Evolutionary conservation across 2,329 filamentous ascomycete species (phyloP).

Genomic region (Diaporthe batatas): DNA sequence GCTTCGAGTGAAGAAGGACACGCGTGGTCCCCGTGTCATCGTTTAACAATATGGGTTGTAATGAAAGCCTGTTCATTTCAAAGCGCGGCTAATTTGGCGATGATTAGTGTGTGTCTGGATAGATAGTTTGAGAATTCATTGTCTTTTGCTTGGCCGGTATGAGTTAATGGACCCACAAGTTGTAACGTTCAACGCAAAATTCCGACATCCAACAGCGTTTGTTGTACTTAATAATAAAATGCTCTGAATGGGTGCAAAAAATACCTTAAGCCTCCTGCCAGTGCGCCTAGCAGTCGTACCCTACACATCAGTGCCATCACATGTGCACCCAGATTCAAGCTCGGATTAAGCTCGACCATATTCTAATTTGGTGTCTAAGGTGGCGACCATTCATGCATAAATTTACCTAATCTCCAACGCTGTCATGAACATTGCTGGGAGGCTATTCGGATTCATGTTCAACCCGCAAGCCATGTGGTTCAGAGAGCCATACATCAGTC

Average conservation of each 20-base stretch:
- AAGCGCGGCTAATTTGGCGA: background rate
- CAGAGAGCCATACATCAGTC: background rate
- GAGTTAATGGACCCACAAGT: no score
- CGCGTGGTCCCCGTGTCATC: background rate
- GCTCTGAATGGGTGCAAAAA: no score
- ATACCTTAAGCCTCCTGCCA: no score
- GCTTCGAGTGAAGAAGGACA: conserved; percentile 22
- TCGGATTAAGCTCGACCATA: no score
- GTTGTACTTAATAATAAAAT: no score
- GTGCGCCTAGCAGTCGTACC: no score
- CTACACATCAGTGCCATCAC: no score
- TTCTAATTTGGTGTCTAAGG: no score
- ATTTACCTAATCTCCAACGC: background rate
- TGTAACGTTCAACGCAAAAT: no score
- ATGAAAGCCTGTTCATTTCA: background rate
- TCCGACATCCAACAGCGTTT: background rate
- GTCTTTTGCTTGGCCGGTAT: background rate
- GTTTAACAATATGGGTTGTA: background rate
- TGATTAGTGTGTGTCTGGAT: background rate
- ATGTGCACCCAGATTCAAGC: no score
- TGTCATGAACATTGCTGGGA: background rate
- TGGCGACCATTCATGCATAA: background rate
- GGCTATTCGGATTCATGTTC: background rate
- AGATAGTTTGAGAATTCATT: background rate
- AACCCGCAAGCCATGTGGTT: accelerated